These are phyloP conservation scores for Pyrus hybrid DNA, from an alignment of 331 rosid genomes.

Conservation along the genomic window DNA sequence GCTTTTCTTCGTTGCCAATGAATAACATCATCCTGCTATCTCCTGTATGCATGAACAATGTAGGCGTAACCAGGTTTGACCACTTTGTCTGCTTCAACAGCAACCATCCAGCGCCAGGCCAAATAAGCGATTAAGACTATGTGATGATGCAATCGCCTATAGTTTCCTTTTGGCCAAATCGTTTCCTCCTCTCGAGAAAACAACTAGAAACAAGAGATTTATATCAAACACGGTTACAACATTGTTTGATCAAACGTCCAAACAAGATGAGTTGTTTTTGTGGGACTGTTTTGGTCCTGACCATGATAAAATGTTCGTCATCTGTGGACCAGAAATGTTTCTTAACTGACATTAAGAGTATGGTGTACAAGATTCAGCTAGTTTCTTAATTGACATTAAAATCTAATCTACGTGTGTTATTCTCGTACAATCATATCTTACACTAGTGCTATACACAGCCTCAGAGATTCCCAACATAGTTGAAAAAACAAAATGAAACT, in stretches of 20 bases:
- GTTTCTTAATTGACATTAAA: constrained; percentile 6
- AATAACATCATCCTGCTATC: too few relatives aligned
- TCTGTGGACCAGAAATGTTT: not conserved
- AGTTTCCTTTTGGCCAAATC: not conserved
- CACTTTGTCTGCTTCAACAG: not conserved
- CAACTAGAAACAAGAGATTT: not conserved
- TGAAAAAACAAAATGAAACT: constrained; percentile 18
- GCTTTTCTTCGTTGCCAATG: not conserved
- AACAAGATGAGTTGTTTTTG: not conserved
- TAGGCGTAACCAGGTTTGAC: not conserved
- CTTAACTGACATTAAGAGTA: not conserved
- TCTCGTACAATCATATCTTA: constrained; percentile 16
- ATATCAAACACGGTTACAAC: not conserved
- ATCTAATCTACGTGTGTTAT: constrained; percentile 2
- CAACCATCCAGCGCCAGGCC: not conserved
- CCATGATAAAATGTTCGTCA: not conserved
- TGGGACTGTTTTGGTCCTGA: not conserved
- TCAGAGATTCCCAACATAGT: constrained; percentile 16
- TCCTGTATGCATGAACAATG: not conserved
- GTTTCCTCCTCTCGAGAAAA: not conserved
- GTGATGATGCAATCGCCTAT: not conserved
- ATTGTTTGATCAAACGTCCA: not conserved
- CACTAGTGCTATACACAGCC: constrained; percentile 39
- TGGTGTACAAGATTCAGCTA: not conserved
- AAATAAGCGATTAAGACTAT: not conserved